These are phyloP conservation scores for Pseudozyma tsukubaensis DNA, from an alignment of 1,284 basidiomycete genomes.

Conservation along the genomic window DNA sequence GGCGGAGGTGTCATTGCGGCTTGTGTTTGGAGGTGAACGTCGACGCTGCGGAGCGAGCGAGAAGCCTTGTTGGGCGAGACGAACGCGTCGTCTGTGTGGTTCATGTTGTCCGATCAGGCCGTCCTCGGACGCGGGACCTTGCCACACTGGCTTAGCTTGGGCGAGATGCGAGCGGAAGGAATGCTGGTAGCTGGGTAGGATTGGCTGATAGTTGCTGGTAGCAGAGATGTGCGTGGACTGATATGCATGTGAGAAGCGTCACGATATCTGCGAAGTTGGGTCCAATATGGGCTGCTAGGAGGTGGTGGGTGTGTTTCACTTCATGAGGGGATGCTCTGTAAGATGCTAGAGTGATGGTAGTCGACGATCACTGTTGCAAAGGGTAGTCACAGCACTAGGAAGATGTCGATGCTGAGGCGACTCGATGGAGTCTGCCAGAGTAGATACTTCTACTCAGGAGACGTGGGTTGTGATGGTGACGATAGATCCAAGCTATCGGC, in stretches of 20 bases:
- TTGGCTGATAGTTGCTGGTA: background rate
- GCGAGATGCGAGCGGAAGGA: background rate
- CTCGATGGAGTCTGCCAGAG: too few species aligned
- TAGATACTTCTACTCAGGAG: too few species aligned
- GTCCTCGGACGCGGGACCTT: slow-evolving; percentile 13
- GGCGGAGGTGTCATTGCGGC: slow-evolving; percentile 58
- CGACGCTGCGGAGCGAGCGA: slow-evolving; percentile 18
- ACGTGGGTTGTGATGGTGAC: too few species aligned
- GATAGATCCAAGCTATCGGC: too few species aligned
- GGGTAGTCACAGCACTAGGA: too few species aligned
- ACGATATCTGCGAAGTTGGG: too few species aligned
- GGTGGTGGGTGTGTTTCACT: too few species aligned
- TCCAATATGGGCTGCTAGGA: too few species aligned
- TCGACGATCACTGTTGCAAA: too few species aligned
- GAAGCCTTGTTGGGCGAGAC: slow-evolving; percentile 29
- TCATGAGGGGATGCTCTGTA: too few species aligned
- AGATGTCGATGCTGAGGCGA: too few species aligned
- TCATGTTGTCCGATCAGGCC: slow-evolving; percentile 17
- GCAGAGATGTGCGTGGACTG: slow-evolving; percentile 1
- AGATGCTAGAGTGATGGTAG: too few species aligned
- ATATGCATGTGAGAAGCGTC: slow-evolving; percentile 1
- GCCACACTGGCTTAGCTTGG: background rate
- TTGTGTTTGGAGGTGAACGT: slow-evolving; percentile 28
- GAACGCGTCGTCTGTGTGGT: slow-evolving; percentile 28
- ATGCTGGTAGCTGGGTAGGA: background rate